Evolutionary conservation across 2,329 filamentous ascomycete genomes (phyloP), one percentile per base, ranked within the genome.

Genomic region (Colletotrichum musae): DNA sequence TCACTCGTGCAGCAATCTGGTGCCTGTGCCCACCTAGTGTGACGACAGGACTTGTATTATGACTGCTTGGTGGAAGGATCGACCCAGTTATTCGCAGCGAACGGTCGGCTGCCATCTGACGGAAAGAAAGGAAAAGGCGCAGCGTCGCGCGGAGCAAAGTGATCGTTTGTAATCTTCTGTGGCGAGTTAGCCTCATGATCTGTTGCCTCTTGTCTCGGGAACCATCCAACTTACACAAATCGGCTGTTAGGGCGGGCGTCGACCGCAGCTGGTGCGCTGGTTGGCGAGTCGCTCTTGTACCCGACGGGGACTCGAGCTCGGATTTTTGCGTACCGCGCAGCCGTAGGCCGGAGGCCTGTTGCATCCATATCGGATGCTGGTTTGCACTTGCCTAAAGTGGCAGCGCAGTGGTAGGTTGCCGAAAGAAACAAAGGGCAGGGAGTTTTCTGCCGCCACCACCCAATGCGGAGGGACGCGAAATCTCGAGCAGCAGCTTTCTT

Each of bases 41-140:
- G 54, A 24, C 39, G 26, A 18, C 41, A 59, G 65, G 60, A 16
- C 48, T 68, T 68, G 41, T 41, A 68, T 68, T 68, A 68, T 2
- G 64, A 53, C 6, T 54, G 62, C 58, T 39, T 39, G 4, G 41
- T 41, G 39, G 28, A 10, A n/a, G 15, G 43, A 28, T 39, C 3
- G 21, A 18, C 21, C 6, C 24, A 48, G 39, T 48, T 24, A 18
- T 7, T 26, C 15, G 43, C 45, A 12, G 48, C 36, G 18, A 58
- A 9, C 28, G 10, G 45, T 43, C 24, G 18, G 52, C 52, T 26
- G 45, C 39, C 24, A 26, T 50, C n/a, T 48, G 28, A 39, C 48
- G 52, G 57, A 18, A 52, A 36, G 32, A 36, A 24, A 58, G 39
- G 16, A 56, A 57, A 65, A 52, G 32, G 41, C 36, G 65, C 54